Percentiles rank a stretch among this genome's conserved stretches.
Evolutionary conservation across 768 basidiomycete genomes (phyloP).

Genomic region (Rickenella mellea): DNA sequence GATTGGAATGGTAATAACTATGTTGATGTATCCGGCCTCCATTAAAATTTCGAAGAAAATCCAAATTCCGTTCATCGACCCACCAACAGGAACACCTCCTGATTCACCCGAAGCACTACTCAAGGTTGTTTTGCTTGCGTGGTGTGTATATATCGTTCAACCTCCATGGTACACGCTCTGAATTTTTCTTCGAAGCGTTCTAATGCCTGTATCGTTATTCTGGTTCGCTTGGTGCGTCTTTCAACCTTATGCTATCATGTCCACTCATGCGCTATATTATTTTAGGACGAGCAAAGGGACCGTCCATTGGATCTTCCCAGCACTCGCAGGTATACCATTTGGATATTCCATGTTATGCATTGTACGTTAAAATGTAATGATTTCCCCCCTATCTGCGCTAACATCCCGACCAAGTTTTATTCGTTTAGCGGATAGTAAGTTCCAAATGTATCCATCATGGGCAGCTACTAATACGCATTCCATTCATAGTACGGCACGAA

Average conservation of each 20-base stretch:
- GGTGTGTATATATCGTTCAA: slow-evolving; percentile 1
- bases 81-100: background rate
- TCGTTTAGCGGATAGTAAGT: slow-evolving; percentile 14
- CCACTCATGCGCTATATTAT: background rate
- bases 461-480: background rate
- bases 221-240: slow-evolving; percentile 17
- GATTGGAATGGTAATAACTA: slow-evolving; percentile 11
- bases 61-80: slow-evolving; percentile 9
- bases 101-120: slow-evolving; percentile 8
- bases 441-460: background rate
- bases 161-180: background rate
- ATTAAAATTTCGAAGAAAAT: slow-evolving; percentile 6
- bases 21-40: slow-evolving; percentile 4
- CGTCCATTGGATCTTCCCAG: slow-evolving; percentile 13
- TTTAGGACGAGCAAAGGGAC: slow-evolving; percentile 13
- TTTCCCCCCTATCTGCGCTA: background rate
- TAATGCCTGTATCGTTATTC: slow-evolving; percentile 13
- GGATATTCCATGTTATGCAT: slow-evolving; percentile 12
- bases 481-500: slow-evolving; percentile 8
- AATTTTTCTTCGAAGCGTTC: slow-evolving; percentile 1
- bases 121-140: slow-evolving; percentile 13
- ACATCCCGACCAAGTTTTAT: slow-evolving; percentile 7
- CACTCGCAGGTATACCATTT: slow-evolving; percentile 14
- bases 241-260: background rate
- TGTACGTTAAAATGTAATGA: background rate